Evolutionary conservation across 2,329 filamentous ascomycete genomes (phyloP), one percentile per base, ranked within the genome.

Genomic region (Simplicillium sp.): DNA sequence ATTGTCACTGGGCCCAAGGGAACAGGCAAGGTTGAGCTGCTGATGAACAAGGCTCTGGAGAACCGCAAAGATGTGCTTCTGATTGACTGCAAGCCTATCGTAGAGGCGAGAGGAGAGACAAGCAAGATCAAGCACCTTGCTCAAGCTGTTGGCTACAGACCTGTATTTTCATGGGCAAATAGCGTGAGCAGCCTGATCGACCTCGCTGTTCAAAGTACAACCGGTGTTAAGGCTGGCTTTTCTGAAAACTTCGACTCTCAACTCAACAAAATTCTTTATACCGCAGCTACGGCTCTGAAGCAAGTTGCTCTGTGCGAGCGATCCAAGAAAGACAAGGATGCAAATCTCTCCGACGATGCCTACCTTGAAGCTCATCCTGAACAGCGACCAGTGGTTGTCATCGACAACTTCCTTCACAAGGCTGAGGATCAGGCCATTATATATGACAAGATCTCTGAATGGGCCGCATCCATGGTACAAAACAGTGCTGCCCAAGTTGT

Each of bases 141-240:
- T 1, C 66, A 70, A 2, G 79, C 89, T 48, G 89, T 97, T 37
- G 90, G 92, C 8, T 97, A 96, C 57, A 74, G 85, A 8, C 92
- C 92, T 0, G 80, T 98, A 0, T 98, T 98, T 59, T 94, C 87
- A 0, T 97, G 89, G 86, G 84, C 94, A 64, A 96, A 97, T 61
- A 95, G 81, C 54, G 78, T 97, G 49, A 94, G 86, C 62, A 94
- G 88, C 57, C 77, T 96, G 64, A 71, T 95, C 48, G 92, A 97
- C 52, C 75, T 97, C 31, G 92, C 90, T 16, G 87, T 92, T 1
- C 90, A 96, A 58, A 86, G 89, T 51, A 92, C 92, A 11, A 94
- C 90, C 15, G 90, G 90, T 11, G 85, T 94, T 43, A 96, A 97
- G 63, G 85, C 88, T 6, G 89, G 89, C 7, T 95, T 97, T 56